Evolutionary conservation across 176 grass and related monocot genomes (phyloP).

Genomic region (Bromus sterilis): DNA sequence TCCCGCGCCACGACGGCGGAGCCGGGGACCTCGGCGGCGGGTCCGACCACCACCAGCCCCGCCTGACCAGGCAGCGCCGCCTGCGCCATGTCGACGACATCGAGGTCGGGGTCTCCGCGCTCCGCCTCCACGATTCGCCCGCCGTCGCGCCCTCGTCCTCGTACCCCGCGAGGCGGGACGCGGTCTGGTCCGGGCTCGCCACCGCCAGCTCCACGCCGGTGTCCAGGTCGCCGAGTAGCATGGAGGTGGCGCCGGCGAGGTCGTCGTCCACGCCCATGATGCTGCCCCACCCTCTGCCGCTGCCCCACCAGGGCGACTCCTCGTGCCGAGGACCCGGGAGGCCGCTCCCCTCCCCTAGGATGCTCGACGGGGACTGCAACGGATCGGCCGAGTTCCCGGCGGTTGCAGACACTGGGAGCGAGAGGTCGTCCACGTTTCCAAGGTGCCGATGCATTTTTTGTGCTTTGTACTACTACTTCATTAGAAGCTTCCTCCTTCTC

Average conservation of each 20-base stretch:
- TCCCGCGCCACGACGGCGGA: conserved; percentile 14
- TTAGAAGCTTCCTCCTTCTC: not conserved
- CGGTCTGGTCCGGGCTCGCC: not conserved
- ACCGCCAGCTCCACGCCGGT: conserved; percentile 41
- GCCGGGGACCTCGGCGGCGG: not conserved
- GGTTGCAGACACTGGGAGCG: not conserved
- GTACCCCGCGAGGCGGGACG: not conserved
- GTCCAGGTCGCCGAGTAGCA: conserved; percentile 33
- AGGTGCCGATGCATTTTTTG: conserved; percentile 17
- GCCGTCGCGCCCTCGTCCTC: not conserved
- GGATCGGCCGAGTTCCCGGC: not conserved
- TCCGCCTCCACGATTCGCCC: conserved; percentile 17
- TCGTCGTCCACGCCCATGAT: conserved; percentile 56
- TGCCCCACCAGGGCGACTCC: conserved; percentile 26
- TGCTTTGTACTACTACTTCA: not conserved
- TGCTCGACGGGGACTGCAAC: conserved; percentile 20
- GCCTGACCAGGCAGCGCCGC: conserved; percentile 48
- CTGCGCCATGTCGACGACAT: conserved; percentile 45
- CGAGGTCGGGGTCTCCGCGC: conserved; percentile 40
- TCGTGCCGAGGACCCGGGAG: conserved; percentile 4
- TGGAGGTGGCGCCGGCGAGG: conserved; percentile 26
- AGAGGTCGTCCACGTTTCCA: conserved; percentile 16
- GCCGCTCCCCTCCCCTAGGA: conserved; percentile 29
- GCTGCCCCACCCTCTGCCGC: conserved; percentile 38
- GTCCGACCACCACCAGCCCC: conserved; percentile 27